Evolutionary conservation across 116 monocot species (phyloP), one percentile per base, ranked within the genome.

Genomic region (Iris pallida): DNA sequence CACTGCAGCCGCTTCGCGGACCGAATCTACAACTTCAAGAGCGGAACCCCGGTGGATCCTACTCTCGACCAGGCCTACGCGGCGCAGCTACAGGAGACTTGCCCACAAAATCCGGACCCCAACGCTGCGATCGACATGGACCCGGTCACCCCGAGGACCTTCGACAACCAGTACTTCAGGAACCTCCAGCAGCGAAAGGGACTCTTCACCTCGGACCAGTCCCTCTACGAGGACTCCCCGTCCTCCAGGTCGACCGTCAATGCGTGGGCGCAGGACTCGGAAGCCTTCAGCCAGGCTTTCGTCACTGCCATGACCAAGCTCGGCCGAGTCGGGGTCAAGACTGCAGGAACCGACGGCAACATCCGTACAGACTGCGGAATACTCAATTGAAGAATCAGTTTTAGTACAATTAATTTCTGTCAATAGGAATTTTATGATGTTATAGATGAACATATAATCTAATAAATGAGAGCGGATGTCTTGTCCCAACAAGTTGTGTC

Each of bases 111-210:
- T 47, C 80, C 76, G 42, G 78, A 77, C 66, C 71, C 81, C 1
- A 62, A 43, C 20, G 18, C 76, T 4, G 75, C 76, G 19, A 71
- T 90, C 8, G 55, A 69, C 55, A 69, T 86, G 60, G 90, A 90
- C 67, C 86, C 90, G 0, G 13, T 69, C 15, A 90, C 90, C 1
- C 90, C 90, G 4, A 57, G 45, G 30, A 56, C 51, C 19, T 90
- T 90, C 71, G 90, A 90, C 74, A 86, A 86, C 73, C 76, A 76
- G 63, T 90, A 90, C 83, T 90, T 40, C 78, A 73, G 61, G 64
- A 90, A 90, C 71, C 78, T 90, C 0, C 80, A 74, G 61, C 47
- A 60, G 16, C 81, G 86, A 4, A 74, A 55, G 86, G 86, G 90
- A 42, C 75, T 90, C 45, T 76, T 90, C 70, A 64, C 70, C 47